Evolutionary conservation across 345 rosid genomes (phyloP).

Genomic region (Brassica cretica): DNA sequence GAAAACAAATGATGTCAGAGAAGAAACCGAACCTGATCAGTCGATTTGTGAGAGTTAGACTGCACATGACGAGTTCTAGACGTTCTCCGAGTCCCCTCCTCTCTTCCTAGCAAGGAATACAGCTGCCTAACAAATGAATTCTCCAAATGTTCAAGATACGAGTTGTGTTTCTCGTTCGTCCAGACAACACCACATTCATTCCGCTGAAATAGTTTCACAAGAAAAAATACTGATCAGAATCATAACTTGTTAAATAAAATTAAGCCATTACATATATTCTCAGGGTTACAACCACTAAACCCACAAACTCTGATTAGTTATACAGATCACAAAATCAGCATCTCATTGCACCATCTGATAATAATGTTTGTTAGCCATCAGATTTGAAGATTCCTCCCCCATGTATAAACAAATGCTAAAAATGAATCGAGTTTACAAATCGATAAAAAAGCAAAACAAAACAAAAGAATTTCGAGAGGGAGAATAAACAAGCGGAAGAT

Average conservation of each 20-base stretch:
- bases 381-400: neutral
- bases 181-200: conserved; percentile 46
- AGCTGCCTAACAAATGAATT: conserved; percentile 67
- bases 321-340: too few relatives aligned
- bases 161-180: conserved; percentile 76
- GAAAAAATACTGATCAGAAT: conserved; percentile 3
- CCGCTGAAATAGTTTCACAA: conserved; percentile 30
- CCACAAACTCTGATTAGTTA: neutral
- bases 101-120: conserved; percentile 43
- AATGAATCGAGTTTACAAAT: too few relatives aligned
- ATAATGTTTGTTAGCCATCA: neutral
- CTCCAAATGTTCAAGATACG: conserved; percentile 61
- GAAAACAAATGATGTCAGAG: conserved; percentile 4
- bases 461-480: too few relatives aligned
- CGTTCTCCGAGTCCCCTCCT: conserved; percentile 20
- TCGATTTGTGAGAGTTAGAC: conserved; percentile 30
- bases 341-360: too few relatives aligned
- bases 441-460: neutral
- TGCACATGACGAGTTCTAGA: conserved; percentile 33
- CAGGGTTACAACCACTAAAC: neutral
- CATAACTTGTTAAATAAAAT: neutral
- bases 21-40: conserved; percentile 51
- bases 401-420: too few relatives aligned
- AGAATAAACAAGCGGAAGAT: neutral
- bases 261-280: neutral